A percentile compares a stretch with the other conserved stretches of the same genome.
These are phyloP conservation scores for Metarhizium brunneum DNA, from an alignment of 2,329 filamentous ascomycete species.

Conservation along the genomic window DNA sequence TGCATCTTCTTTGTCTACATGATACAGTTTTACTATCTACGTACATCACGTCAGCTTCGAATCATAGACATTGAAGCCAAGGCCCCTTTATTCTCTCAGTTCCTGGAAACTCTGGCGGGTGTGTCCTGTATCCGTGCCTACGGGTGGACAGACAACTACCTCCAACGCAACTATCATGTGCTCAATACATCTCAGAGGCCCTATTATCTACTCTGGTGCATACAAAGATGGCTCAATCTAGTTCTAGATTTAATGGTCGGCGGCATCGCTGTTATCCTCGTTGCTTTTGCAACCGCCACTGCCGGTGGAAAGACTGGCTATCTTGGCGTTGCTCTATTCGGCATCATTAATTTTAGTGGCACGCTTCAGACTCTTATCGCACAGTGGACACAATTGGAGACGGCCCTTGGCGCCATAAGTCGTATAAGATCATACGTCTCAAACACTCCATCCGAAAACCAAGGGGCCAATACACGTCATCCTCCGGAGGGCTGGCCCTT, in stretches of 20 bases:
- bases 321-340: slow-evolving; percentile 17
- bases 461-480: slow-evolving; percentile 8
- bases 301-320: slow-evolving; percentile 16
- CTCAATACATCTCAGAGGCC: slow-evolving; percentile 26
- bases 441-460: slow-evolving; percentile 14
- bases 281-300: slow-evolving; percentile 31
- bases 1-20: slow-evolving; percentile 13
- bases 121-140: slow-evolving; percentile 24
- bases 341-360: slow-evolving; percentile 20
- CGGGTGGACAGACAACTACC: slow-evolving; percentile 16
- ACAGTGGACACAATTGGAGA: slow-evolving; percentile 21
- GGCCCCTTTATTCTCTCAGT: slow-evolving; percentile 18
- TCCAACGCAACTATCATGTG: slow-evolving; percentile 9
- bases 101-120: slow-evolving; percentile 17
- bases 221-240: slow-evolving; percentile 40
- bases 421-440: slow-evolving; percentile 17
- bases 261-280: slow-evolving; percentile 34
- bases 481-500: slow-evolving; percentile 17
- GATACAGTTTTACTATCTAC: slow-evolving; percentile 21
- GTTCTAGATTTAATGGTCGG: slow-evolving; percentile 37
- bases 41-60: slow-evolving; percentile 21
- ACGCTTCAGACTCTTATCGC: slow-evolving; percentile 22
- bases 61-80: slow-evolving; percentile 21
- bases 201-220: slow-evolving; percentile 33
- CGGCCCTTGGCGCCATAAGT: slow-evolving; percentile 16